Percentiles rank a stretch among this genome's conserved stretches.
These are phyloP conservation scores for Penicillium freii DNA, from an alignment of 2,329 filamentous ascomycete species.

Conservation along the genomic window DNA sequence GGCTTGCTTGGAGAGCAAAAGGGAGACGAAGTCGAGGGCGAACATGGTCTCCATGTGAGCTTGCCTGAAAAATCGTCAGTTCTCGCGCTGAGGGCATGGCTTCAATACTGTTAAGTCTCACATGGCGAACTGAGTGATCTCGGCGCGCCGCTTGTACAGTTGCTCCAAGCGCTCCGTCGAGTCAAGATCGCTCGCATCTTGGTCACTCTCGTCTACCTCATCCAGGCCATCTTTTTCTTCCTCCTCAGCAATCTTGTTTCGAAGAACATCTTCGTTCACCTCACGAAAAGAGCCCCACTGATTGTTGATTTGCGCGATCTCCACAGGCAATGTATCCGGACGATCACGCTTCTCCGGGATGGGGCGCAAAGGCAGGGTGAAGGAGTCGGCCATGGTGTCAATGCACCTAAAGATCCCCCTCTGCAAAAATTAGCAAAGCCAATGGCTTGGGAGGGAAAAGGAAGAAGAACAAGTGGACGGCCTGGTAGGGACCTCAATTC, in stretches of 20 bases:
- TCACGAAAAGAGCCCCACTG: conserved; percentile 80
- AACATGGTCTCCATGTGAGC: conserved; percentile 55
- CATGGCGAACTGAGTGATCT: conserved; percentile 46
- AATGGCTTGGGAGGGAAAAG: background rate
- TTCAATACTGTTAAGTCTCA: conserved; percentile 22
- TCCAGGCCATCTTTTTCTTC: conserved; percentile 50
- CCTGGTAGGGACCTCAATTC: background rate
- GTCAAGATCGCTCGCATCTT: conserved; percentile 33
- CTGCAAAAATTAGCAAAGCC: background rate
- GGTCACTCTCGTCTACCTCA: conserved; percentile 40
- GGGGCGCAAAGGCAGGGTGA: conserved; percentile 62
- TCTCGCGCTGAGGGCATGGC: background rate
- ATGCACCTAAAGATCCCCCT: background rate
- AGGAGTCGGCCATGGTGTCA: conserved; percentile 39
- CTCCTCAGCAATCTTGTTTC: conserved; percentile 61
- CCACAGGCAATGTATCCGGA: conserved; percentile 63
- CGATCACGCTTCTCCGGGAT: conserved; percentile 48
- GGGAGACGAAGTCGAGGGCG: conserved; percentile 77
- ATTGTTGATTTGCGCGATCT: conserved; percentile 74
- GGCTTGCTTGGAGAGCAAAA: conserved; percentile 78
- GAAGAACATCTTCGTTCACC: conserved; percentile 71
- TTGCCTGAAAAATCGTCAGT: conserved; percentile 31
- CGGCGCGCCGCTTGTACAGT: conserved; percentile 45
- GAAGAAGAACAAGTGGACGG: background rate
- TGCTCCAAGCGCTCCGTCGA: conserved; percentile 41